phyloP scores from a whole-genome alignment of 805 yeast species.

The Myxozyma geophila region DNA sequence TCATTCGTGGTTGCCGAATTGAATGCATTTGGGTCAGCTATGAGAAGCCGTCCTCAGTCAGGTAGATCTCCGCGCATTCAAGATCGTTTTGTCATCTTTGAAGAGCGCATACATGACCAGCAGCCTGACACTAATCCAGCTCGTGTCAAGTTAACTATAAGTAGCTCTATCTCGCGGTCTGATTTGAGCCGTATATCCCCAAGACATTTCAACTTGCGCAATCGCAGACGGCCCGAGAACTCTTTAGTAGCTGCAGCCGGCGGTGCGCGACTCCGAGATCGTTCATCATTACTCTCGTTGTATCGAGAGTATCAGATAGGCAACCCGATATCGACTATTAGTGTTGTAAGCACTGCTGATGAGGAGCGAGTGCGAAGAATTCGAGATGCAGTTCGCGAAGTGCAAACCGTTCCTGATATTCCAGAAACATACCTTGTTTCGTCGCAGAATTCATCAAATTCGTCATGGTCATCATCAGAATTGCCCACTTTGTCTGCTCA shows the following conservation, averaged over 20 bases:
- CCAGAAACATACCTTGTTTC: neutral
- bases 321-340: neutral
- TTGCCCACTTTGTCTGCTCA: neutral
- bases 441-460: no score
- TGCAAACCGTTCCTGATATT: neutral
- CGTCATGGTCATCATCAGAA: neutral
- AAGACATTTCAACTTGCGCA: neutral
- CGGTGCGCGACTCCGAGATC: conserved; percentile 15
- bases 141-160: no score
- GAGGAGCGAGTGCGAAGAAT: conserved; percentile 14
- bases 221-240: conserved; percentile 4
- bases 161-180: conserved; percentile 18
- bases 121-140: no score
- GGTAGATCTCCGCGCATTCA: neutral
- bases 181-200: neutral
- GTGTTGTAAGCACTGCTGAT: neutral
- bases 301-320: conserved; percentile 26
- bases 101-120: conserved; percentile 1
- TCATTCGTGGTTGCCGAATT: conserved; percentile 21
- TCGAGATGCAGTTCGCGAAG: neutral
- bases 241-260: conserved; percentile 7
- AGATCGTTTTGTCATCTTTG: conserved; percentile 10
- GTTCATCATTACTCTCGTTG: conserved; percentile 27
- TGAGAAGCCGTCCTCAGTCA: neutral
- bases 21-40: neutral